Conservation (phyloP, 2,329 filamentous ascomycete genomes). For the Septoria petroselini region DNA sequence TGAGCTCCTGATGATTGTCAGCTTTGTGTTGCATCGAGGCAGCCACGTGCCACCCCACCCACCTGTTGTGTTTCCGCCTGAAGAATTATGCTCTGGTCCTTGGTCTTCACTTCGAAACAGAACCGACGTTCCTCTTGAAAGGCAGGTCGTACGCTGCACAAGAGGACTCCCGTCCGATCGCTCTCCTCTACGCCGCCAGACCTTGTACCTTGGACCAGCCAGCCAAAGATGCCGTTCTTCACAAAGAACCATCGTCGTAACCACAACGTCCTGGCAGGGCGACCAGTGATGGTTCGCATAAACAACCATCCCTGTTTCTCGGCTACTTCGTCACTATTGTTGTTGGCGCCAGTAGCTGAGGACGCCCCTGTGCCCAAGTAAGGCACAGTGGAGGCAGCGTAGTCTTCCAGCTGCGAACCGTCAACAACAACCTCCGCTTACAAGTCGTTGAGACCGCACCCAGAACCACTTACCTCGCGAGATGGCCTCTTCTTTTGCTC, state of each 20-base stretch:
- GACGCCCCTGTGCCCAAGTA: slow-evolving; percentile 69
- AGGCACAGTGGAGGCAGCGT: slow-evolving; percentile 83
- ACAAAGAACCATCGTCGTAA: slow-evolving; percentile 92
- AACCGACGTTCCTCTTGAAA: slow-evolving; percentile 91
- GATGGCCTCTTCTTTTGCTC: slow-evolving; percentile 72
- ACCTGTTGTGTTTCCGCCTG: slow-evolving; percentile 90
- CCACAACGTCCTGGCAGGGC: slow-evolving; percentile 88
- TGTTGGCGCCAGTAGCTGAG: slow-evolving; percentile 55
- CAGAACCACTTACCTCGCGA: slow-evolving; percentile 62
- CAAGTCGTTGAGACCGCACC: too few species aligned
- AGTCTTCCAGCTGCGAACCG: slow-evolving; percentile 66
- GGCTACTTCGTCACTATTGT: slow-evolving; percentile 47
- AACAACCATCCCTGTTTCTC: slow-evolving; percentile 98
- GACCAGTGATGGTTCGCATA: slow-evolving; percentile 74
- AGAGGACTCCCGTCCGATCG: slow-evolving; percentile 89
- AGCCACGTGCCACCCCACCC: too few species aligned
- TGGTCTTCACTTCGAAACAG: slow-evolving; percentile 98
- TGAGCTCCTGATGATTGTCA: slow-evolving; percentile 60
- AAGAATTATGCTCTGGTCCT: slow-evolving; percentile 81
- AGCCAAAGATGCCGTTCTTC: slow-evolving; percentile 93
- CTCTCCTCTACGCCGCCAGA: slow-evolving; percentile 87
- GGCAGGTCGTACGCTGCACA: slow-evolving; percentile 88
- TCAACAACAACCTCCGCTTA: too few species aligned
- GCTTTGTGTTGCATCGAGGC: too few species aligned
- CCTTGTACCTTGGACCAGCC: slow-evolving; percentile 77